Evolutionary conservation across 1,284 basidiomycete species (phyloP), one percentile per base, ranked within the genome.

Genomic region (Melampsora americana): DNA sequence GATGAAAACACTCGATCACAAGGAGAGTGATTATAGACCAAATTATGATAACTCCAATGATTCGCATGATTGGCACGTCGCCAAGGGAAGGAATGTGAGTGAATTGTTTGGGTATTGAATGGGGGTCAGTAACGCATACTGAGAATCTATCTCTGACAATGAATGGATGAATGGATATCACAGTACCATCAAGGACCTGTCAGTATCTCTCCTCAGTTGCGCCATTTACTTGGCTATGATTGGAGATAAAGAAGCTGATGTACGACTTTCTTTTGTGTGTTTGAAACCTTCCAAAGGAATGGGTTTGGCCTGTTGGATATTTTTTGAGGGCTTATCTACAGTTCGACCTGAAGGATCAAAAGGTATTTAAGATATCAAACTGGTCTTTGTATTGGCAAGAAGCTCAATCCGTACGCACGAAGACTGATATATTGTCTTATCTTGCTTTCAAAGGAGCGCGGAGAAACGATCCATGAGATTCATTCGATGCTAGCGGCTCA

Each of bases 11-110:
- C 85, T 97, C 76, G 94, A 97, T 82, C 88, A 92, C 5, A 82
- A 80, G 42, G 94, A 97, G 81, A 83, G 89, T 80, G 92, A 95
- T 79, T 97, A 96, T 84, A 87, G 81, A 32, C 91, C 92, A 6
- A 85, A 89, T 80, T 97, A 97, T 81, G 92, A 96, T 84, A 97
- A 97, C 81, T 87, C 90, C 26, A 92, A 95, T 81, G 94, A 97
- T 82, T 89, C 89, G 1, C 84, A 85, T n/a, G 94, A 97, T 81
- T 84, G 87, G 76, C 85, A 88, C 5, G 84, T 93, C 66, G 93
- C 95, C 7, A 95, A 96, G 82, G 95, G 95, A 3, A 86, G 91
- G 84, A 97, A 96, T 84, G 26, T 23, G 32, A 64, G 65, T 65
- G 11, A 16, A n/a, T 32, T 3, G 2, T 16, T 62, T 44, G 28